Evolutionary conservation across 345 rosid species (phyloP), one percentile per base, ranked within the genome.

Genomic region (Pseudoturritis turrita): DNA sequence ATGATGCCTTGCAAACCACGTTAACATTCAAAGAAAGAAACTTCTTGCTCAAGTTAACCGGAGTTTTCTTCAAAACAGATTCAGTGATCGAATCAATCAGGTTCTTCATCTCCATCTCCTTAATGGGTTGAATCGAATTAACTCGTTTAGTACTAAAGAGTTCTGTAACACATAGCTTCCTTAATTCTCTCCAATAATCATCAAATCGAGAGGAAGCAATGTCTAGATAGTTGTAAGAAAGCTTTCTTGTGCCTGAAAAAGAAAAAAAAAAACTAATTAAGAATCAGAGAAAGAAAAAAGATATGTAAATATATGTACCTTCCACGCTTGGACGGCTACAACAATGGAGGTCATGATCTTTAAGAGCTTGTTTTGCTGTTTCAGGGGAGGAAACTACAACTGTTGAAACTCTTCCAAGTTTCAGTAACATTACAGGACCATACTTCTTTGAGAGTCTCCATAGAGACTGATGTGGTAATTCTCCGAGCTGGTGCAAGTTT

Each of bases 401-500:
- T 13, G 74, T 75, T 41, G 78, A 9, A 33, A 52, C 69, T 6
- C 62, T 41, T 51, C 78, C 69, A 51, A 75, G 74, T 53, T 52
- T 59, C 14, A 75, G 63, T 52, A 59, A 29, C 64, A 75, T 75
- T 23, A 68, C 75, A 23, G 75, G 75, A 55, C 79, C 79, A 53
- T 75, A 62, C 54, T 44, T 68, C 22, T 53, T 62, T 28, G 79
- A 69, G 43, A 69, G 70, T 37, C 6, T 53, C 51, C 75, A 62
- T 11, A 75, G 43, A 62, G 70, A 53, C 6, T 62, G 65, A 62
- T 68, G 79, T 26, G 75, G 79, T 62, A 69, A 36, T 19, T 37
- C 62, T 39, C 84, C 86, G 2, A 86, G 81, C 59, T 74, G 83
- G 67, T 79, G 82, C 39, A 86, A 76, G 76, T 82, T 83, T 13